Percentiles rank a stretch among this genome's conserved stretches.
These are phyloP conservation scores for Limnanthes douglasii DNA, from an alignment of 345 rosid species.

Conservation along the genomic window DNA sequence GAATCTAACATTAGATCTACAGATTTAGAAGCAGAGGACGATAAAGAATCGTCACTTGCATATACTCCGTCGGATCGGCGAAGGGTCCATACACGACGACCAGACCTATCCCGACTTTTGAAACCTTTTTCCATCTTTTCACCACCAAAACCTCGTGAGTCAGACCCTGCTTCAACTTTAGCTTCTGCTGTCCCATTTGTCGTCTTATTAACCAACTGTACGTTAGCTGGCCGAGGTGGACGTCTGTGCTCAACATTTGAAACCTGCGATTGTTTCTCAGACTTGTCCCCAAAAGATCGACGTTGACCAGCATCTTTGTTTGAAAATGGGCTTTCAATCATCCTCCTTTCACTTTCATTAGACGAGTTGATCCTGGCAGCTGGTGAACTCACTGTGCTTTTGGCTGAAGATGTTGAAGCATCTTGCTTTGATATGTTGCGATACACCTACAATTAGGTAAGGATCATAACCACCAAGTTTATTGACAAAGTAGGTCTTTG, in stretches of 20 bases:
- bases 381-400: conserved; percentile 15
- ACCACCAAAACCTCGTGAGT: too few species aligned
- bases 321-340: conserved; percentile 30
- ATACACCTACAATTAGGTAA: conserved; percentile 13
- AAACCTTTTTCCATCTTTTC: too few species aligned
- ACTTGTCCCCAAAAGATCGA: conserved; percentile 18
- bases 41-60: conserved; percentile 42
- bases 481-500: too few species aligned
- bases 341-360: conserved; percentile 23
- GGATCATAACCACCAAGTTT: neutral
- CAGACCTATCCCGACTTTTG: too few species aligned
- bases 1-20: too few species aligned
- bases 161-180: too few species aligned
- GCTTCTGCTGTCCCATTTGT: too few species aligned
- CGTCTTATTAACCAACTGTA: too few species aligned
- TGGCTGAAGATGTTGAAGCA: conserved; percentile 16
- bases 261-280: conserved; percentile 27
- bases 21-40: too few species aligned
- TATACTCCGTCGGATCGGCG: conserved; percentile 40
- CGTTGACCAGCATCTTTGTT: conserved; percentile 33
- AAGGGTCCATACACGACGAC: too few species aligned
- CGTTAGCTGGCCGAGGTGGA: too few species aligned
- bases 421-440: conserved; percentile 15
- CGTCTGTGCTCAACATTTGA: too few species aligned
- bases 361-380: conserved; percentile 29